A percentile compares a stretch with the other conserved stretches of the same genome.
These are phyloP conservation scores for Cucurbita maxima DNA, from an alignment of 306 rosid species.

Conservation along the genomic window DNA sequence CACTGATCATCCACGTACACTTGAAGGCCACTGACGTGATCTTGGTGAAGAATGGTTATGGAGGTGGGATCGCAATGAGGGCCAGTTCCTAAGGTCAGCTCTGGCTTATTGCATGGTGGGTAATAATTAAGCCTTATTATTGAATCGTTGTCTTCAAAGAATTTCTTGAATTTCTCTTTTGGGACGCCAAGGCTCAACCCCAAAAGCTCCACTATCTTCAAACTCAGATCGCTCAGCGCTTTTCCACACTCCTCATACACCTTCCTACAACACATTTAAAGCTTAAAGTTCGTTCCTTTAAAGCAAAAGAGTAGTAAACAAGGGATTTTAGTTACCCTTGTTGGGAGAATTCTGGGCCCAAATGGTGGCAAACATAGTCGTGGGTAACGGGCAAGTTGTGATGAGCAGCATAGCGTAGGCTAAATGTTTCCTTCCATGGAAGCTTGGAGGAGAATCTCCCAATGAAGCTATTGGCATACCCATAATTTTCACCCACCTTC, in stretches of 20 bases:
- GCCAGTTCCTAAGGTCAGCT: background rate
- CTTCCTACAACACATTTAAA: background rate
- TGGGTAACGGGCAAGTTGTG: background rate
- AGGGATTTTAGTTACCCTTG: background rate
- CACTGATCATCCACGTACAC: conserved; percentile 1
- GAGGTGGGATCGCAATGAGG: conserved; percentile 11
- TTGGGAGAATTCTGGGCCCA: background rate
- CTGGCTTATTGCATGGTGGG: background rate
- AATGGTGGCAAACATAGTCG: background rate
- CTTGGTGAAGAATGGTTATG: conserved; percentile 10
- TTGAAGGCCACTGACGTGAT: conserved; percentile 1
- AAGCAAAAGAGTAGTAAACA: no score
- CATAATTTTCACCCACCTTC: background rate
- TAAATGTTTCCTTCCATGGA: conserved; percentile 9
- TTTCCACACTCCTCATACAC: background rate
- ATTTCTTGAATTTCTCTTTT: background rate
- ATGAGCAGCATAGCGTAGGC: background rate
- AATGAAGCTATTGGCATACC: background rate
- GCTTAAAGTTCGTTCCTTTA: no score
- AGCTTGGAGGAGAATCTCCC: conserved; percentile 1
- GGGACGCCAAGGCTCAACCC: background rate
- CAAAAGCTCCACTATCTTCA: background rate
- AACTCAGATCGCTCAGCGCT: background rate
- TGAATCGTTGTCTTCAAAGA: background rate
- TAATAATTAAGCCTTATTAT: conserved; percentile 3